phyloP scores from a whole-genome alignment of 2,329 filamentous ascomycete genomes.

The Clarireedia paspali region DNA sequence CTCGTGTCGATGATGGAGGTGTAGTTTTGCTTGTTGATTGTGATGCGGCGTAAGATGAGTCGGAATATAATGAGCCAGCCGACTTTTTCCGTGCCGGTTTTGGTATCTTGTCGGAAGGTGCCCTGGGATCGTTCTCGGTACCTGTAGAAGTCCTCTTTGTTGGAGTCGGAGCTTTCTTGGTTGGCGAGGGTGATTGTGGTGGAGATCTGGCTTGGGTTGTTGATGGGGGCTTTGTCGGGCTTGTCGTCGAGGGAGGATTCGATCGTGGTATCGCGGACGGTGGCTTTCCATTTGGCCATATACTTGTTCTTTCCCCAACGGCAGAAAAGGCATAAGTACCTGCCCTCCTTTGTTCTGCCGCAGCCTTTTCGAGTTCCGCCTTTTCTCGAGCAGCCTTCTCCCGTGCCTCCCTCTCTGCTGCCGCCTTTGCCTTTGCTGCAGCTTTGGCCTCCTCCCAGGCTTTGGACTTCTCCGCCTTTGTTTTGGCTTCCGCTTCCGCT shows the following conservation, averaged over 20 bases:
- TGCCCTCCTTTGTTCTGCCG: slow-evolving; percentile 24
- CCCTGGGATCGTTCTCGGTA: slow-evolving; percentile 57
- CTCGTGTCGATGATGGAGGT: slow-evolving; percentile 69
- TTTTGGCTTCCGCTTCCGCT: slow-evolving; percentile 23
- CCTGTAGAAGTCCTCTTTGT: slow-evolving; percentile 51
- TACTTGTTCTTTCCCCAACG: slow-evolving; percentile 61
- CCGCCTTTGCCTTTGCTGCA: not conserved
- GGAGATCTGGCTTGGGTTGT: slow-evolving; percentile 2
- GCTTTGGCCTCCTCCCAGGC: slow-evolving; percentile 3
- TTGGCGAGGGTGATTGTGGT: slow-evolving; percentile 31
- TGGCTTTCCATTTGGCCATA: slow-evolving; percentile 58
- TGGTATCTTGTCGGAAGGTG: slow-evolving; percentile 65
- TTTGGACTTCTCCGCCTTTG: slow-evolving; percentile 24
- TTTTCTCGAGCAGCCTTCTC: slow-evolving; percentile 16
- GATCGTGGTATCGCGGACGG: slow-evolving; percentile 22
- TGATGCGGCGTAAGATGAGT: slow-evolving; percentile 80
- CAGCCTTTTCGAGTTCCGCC: slow-evolving; percentile 18
- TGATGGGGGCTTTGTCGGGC: slow-evolving; percentile 21
- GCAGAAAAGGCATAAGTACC: slow-evolving; percentile 54
- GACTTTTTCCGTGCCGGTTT: slow-evolving; percentile 48
- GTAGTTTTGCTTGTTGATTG: slow-evolving; percentile 78
- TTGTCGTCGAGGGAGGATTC: slow-evolving; percentile 21
- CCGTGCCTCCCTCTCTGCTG: slow-evolving; percentile 17
- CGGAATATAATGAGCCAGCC: slow-evolving; percentile 67
- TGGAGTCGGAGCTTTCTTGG: slow-evolving; percentile 37